These are phyloP conservation scores for Wickerhamomyces chaumierensis DNA, from an alignment of 805 yeast species.

Conservation along the genomic window DNA sequence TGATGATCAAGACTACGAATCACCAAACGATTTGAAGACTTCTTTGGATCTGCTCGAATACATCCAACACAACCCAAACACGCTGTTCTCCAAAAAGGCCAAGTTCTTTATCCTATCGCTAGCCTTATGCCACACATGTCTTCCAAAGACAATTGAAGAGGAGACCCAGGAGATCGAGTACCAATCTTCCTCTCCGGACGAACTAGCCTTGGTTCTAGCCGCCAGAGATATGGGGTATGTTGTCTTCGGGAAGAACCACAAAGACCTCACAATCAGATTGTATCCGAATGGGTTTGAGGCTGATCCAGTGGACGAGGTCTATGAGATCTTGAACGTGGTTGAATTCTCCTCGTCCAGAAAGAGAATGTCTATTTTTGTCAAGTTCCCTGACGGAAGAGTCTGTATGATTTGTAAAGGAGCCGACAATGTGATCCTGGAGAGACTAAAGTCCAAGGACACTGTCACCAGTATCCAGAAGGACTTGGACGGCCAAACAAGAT, in stretches of 20 bases:
- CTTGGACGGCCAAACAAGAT: constrained; percentile 40
- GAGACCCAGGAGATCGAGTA: constrained; percentile 48
- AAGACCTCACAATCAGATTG: constrained; percentile 52
- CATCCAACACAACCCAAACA: constrained; percentile 61
- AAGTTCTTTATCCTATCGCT: constrained; percentile 70
- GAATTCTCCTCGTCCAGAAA: constrained; percentile 85
- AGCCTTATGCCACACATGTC: constrained; percentile 83
- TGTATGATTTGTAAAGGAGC: constrained; percentile 91
- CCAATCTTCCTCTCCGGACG: constrained; percentile 96
- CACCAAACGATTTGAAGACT: constrained; percentile 25
- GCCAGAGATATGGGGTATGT: constrained; percentile 92
- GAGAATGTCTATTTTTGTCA: constrained; percentile 84
- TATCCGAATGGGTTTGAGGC: constrained; percentile 74
- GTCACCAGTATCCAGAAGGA: constrained; percentile 61
- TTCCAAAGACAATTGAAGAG: constrained; percentile 46
- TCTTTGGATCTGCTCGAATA: constrained; percentile 59
- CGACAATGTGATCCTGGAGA: constrained; percentile 77
- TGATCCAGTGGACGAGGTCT: constrained; percentile 53
- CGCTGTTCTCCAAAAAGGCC: constrained; percentile 59
- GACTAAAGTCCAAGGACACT: constrained; percentile 43
- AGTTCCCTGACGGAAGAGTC: constrained; percentile 64
- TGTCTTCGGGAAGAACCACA: constrained; percentile 58
- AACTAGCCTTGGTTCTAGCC: constrained; percentile 83
- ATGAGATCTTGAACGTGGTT: constrained; percentile 66
- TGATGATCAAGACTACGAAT: not conserved